A percentile compares a stretch with the other conserved stretches of the same genome.
These are phyloP conservation scores for Quercus gilva DNA, from an alignment of 306 rosid species.

Conservation along the genomic window DNA sequence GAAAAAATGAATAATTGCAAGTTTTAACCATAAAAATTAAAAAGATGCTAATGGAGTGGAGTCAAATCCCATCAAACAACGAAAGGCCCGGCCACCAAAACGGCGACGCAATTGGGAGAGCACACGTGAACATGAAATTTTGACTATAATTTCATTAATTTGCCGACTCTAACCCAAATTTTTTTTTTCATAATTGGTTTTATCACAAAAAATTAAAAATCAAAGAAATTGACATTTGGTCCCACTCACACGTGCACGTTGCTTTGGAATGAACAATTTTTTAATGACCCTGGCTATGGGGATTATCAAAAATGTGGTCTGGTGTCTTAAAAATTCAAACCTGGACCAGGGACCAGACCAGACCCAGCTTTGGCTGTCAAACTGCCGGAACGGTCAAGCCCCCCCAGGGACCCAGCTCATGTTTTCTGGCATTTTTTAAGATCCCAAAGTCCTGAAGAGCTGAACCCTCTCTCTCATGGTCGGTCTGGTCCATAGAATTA, in stretches of 20 bases:
- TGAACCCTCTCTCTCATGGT: not conserved
- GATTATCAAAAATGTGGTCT: not conserved
- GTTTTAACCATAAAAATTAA: no score
- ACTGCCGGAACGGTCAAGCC: conserved; percentile 18
- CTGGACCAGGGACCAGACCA: conserved; percentile 28
- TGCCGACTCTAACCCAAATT: no score
- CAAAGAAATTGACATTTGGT: not conserved
- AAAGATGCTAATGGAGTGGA: not conserved
- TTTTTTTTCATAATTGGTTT: no score
- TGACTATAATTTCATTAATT: not conserved
- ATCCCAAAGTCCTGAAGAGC: conserved; percentile 42
- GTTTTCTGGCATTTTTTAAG: conserved; percentile 46
- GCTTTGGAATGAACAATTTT: conserved; percentile 16
- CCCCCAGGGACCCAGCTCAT: conserved; percentile 17
- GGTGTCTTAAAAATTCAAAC: not conserved
- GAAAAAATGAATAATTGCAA: not conserved
- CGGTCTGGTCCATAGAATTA: not conserved
- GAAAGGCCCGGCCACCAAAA: conserved; percentile 52
- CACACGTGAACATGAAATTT: conserved; percentile 44
- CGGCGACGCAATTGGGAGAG: conserved; percentile 45
- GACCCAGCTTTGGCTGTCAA: conserved; percentile 22
- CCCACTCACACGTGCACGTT: conserved; percentile 40
- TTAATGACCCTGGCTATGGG: no score
- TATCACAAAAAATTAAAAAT: no score
- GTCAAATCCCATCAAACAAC: conserved; percentile 22